These are phyloP conservation scores for Boletellus sp. DNA, from an alignment of 768 basidiomycete genomes.

Conservation along the genomic window DNA sequence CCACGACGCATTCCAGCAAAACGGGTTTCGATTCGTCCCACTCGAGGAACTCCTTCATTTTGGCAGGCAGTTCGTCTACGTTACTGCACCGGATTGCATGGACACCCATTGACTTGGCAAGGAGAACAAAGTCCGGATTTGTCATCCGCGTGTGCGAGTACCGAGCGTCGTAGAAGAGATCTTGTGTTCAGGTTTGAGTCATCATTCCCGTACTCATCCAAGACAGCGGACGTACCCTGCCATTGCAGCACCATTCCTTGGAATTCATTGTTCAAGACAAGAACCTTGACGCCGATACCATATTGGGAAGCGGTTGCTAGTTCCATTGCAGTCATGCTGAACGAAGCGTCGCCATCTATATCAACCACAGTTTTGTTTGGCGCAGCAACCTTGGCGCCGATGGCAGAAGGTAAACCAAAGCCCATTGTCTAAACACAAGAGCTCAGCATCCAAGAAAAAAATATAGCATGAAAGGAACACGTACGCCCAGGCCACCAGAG, in stretches of 20 bases:
- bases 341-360: constrained; percentile 96
- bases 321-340: constrained; percentile 99
- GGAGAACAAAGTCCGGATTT: constrained; percentile 91
- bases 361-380: constrained; percentile 93
- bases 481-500: constrained; percentile 89
- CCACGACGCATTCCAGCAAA: constrained; percentile 86
- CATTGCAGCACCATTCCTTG: constrained; percentile 99
- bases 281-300: constrained; percentile 91
- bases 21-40: constrained; percentile 86
- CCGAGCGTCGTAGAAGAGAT: constrained; percentile 95
- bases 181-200: constrained; percentile 32
- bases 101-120: constrained; percentile 88
- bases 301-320: constrained; percentile 90
- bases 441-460: neutral
- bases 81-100: constrained; percentile 79
- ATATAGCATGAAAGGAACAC: constrained; percentile 29
- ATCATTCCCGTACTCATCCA: neutral
- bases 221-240: constrained; percentile 65
- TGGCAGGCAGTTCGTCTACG: constrained; percentile 76
- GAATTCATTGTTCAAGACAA: constrained; percentile 94
- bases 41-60: constrained; percentile 99
- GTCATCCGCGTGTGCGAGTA: constrained; percentile 96
- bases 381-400: constrained; percentile 95
- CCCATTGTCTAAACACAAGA: constrained; percentile 79
- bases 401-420: constrained; percentile 90